A percentile compares a stretch with the other conserved stretches of the same genome.
Conservation (phyloP, 805 yeast genomes). For the Dipodascopsis uninucleata region DNA sequence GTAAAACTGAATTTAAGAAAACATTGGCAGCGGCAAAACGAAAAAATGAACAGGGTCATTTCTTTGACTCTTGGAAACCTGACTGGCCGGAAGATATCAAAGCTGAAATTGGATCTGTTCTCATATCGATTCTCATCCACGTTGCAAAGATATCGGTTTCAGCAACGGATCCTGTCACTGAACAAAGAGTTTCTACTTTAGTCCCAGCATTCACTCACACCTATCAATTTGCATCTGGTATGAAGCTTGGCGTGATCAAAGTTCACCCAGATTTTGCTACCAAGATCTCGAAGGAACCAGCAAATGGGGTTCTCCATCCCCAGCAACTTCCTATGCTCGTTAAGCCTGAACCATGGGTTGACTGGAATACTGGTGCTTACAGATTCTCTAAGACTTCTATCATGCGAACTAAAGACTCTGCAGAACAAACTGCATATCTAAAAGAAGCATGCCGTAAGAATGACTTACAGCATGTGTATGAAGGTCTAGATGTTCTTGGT, state of each 20-base stretch:
- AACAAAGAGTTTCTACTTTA: conserved; percentile 57
- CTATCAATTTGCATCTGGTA: conserved; percentile 76
- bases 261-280: conserved; percentile 66
- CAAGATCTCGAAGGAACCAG: conserved; percentile 62
- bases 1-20: conserved; percentile 11
- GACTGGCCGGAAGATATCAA: conserved; percentile 54
- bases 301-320: conserved; percentile 67
- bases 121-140: conserved; percentile 69
- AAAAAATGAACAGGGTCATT: conserved; percentile 5
- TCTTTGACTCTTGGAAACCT: conserved; percentile 9
- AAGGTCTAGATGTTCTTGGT: conserved; percentile 83
- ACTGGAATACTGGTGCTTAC: conserved; percentile 83
- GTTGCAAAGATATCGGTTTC: conserved; percentile 78
- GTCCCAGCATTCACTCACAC: conserved; percentile 91
- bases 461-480: conserved; percentile 61
- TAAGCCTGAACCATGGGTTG: conserved; percentile 84
- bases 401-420: conserved; percentile 75
- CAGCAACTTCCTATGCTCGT: conserved; percentile 90
- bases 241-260: conserved; percentile 74
- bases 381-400: conserved; percentile 58
- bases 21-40: conserved; percentile 13
- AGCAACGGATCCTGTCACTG: conserved; percentile 78
- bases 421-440: conserved; percentile 85
- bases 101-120: conserved; percentile 77
- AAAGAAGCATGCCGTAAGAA: conserved; percentile 75